phyloP scores from a whole-genome alignment of 2,329 filamentous ascomycete species.

The Colletotrichum sp. region DNA sequence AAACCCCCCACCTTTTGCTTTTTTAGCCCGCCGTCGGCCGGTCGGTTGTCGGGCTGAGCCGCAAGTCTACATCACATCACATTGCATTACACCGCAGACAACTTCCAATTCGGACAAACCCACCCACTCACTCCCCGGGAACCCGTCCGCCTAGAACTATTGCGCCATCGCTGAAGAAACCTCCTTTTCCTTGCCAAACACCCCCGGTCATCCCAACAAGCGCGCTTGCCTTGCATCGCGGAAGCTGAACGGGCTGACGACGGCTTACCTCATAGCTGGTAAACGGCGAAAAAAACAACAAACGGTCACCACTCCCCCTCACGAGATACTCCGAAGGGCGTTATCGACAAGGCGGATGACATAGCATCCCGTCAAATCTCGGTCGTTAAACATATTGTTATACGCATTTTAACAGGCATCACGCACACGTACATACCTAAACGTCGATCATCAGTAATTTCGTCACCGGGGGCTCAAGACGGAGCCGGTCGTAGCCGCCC shows the following conservation, averaged over 20 bases:
- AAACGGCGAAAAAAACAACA: not conserved
- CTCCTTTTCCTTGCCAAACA: not conserved
- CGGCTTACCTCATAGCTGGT: not conserved
- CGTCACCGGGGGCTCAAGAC: not conserved
- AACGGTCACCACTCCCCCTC: not conserved
- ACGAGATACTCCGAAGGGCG: not conserved
- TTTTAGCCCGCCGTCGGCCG: not conserved
- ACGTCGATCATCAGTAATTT: not conserved
- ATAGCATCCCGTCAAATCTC: not conserved
- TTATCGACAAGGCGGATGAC: not conserved
- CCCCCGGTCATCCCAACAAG: not conserved
- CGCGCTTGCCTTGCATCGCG: slow-evolving; percentile 8
- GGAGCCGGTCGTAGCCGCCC: slow-evolving; percentile 9
- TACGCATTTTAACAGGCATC: not conserved
- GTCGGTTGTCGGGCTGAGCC: slow-evolving; percentile 16
- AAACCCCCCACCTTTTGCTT: not conserved
- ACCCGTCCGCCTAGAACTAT: slow-evolving; percentile 1
- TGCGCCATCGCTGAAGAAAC: slow-evolving; percentile 17
- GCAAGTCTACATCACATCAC: not conserved
- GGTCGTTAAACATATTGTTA: not conserved
- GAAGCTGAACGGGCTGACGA: not conserved
- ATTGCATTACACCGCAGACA: not conserved
- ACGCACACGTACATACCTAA: not conserved
- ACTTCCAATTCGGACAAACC: not conserved
- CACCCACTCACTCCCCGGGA: not conserved